Evolutionary conservation across 2,329 filamentous ascomycete species (phyloP).

Genomic region (Fusarium goolgardi): DNA sequence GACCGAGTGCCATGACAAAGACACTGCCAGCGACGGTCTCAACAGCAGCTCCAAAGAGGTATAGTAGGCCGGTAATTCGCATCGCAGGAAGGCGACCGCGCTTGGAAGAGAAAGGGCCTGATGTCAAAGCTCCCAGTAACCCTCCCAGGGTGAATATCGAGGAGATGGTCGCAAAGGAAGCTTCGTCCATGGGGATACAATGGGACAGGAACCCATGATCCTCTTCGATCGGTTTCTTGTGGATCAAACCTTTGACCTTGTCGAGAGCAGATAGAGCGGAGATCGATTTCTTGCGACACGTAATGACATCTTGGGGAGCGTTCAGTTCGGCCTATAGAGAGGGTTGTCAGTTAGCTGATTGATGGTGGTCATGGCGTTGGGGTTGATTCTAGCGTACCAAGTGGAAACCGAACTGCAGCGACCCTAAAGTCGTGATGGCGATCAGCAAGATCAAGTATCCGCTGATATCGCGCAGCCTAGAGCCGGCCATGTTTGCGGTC

Average conservation of each 20-base stretch:
- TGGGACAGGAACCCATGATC: constrained; percentile 64
- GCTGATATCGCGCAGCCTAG: constrained; percentile 66
- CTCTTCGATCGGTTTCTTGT: constrained; percentile 39
- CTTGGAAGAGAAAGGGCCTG: constrained; percentile 81
- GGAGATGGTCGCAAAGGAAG: constrained; percentile 85
- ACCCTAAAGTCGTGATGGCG: constrained; percentile 81
- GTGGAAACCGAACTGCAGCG: constrained; percentile 95
- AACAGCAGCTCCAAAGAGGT: constrained; percentile 77
- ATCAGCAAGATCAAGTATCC: constrained; percentile 83
- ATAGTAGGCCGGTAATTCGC: constrained; percentile 80
- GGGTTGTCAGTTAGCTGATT: constrained; percentile 13
- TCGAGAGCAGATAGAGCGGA: constrained; percentile 48
- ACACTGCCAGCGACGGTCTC: constrained; percentile 79
- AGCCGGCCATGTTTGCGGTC: constrained; percentile 48
- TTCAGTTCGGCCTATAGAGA: constrained; percentile 82
- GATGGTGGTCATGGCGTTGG: background rate
- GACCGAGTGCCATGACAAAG: constrained; percentile 74
- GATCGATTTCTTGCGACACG: constrained; percentile 73
- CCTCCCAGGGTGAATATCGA: constrained; percentile 94
- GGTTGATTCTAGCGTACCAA: constrained; percentile 67
- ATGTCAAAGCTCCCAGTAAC: constrained; percentile 81
- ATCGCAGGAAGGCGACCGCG: constrained; percentile 82
- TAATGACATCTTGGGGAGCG: constrained; percentile 92
- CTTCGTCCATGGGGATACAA: constrained; percentile 89
- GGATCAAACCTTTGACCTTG: constrained; percentile 47